Evolutionary conservation across 352 stramenopile genomes (phyloP).

Genomic region (Phytophthora pinifolia): DNA sequence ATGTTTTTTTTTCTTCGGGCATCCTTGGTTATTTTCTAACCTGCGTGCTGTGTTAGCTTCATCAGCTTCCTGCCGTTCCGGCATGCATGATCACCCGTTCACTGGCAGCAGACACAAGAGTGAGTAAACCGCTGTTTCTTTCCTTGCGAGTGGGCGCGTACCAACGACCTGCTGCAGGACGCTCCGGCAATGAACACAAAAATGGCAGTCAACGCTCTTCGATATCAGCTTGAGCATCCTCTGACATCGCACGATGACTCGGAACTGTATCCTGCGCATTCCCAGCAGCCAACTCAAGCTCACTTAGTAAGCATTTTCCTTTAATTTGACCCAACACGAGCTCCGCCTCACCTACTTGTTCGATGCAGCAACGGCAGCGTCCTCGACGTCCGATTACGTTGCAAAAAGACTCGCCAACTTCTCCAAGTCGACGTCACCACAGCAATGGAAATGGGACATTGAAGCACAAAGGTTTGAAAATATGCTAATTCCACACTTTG

Average conservation of each 20-base stretch:
- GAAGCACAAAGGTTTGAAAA: conserved; percentile 22
- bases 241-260: conserved; percentile 79
- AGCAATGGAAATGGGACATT: conserved; percentile 8
- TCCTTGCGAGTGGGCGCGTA: not conserved
- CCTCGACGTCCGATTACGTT: conserved; percentile 37
- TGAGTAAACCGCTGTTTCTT: conserved; percentile 6
- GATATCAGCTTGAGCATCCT: conserved; percentile 76
- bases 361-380: conserved; percentile 45
- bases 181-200: conserved; percentile 43
- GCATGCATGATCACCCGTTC: conserved; percentile 52
- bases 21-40: not conserved
- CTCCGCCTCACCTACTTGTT: not conserved
- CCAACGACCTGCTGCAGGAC: conserved; percentile 15
- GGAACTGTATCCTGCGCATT: conserved; percentile 47
- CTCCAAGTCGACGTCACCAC: conserved; percentile 12
- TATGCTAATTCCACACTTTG: too few species aligned
- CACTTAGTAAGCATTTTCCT: conserved; percentile 37
- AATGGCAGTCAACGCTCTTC: conserved; percentile 67
- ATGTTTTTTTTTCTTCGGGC: not conserved
- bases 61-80: conserved; percentile 52
- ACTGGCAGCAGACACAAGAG: conserved; percentile 37
- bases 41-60: conserved; percentile 12
- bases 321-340: not conserved
- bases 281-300: conserved; percentile 48
- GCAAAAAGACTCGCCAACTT: conserved; percentile 24